phyloP scores from a whole-genome alignment of 23 red algal species.

The Agarophyton chilense region DNA sequence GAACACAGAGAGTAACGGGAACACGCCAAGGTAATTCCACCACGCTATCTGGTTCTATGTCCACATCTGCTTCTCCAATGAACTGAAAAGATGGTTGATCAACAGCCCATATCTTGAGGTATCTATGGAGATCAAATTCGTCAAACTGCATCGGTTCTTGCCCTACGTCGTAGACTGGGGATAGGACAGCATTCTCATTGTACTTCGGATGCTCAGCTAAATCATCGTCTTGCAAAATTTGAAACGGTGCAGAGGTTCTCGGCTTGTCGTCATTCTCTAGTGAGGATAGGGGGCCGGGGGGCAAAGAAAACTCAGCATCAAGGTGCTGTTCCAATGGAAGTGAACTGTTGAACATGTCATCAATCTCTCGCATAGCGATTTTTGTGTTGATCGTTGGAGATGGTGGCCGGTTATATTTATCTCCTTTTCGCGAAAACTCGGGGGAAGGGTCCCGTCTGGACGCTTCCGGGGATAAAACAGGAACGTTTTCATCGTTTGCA shows the following conservation, averaged over 20 bases:
- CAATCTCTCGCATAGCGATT: slow-evolving; percentile 89
- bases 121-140: background rate
- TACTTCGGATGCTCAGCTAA: background rate
- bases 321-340: slow-evolving; percentile 65
- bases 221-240: background rate
- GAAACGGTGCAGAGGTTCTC: background rate
- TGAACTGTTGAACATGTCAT: slow-evolving; percentile 90
- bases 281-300: background rate
- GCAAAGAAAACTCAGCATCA: background rate
- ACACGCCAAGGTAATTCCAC: slow-evolving; percentile 36
- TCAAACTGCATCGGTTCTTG: background rate
- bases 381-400: slow-evolving; percentile 93
- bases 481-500: slow-evolving; percentile 11
- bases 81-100: slow-evolving; percentile 33
- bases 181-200: background rate
- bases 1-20: slow-evolving; percentile 2
- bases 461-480: background rate
- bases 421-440: background rate
- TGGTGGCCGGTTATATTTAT: slow-evolving; percentile 17
- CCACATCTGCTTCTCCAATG: slow-evolving; percentile 4
- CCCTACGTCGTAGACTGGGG: background rate
- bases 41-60: background rate
- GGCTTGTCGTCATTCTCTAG: background rate
- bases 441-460: background rate
- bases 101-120: slow-evolving; percentile 22